phyloP scores from a whole-genome alignment of 1,284 basidiomycete species.

The Retiboletus fuscus region DNA sequence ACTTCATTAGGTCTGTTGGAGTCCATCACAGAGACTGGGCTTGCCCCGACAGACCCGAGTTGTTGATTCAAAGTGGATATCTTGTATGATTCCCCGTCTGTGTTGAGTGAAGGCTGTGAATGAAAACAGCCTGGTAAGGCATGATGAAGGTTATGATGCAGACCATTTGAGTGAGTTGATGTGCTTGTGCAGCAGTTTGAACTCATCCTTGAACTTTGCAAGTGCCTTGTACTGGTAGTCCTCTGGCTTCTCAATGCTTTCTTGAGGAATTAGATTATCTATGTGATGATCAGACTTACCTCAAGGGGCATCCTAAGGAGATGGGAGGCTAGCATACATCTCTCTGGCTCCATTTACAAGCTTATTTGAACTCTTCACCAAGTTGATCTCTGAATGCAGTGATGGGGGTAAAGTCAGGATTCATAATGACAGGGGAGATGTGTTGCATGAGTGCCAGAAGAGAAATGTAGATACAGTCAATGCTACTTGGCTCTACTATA shows the following conservation, averaged over 20 bases:
- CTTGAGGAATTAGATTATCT: conserved; percentile 1
- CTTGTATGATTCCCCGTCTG: background rate
- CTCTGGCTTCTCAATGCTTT: background rate
- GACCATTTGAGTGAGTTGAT: background rate
- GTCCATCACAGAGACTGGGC: too few species aligned
- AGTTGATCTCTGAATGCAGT: background rate
- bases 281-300: background rate
- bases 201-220: background rate
- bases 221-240: conserved; percentile 6
- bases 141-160: background rate
- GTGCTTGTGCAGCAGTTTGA: background rate
- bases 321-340: background rate
- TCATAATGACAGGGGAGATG: background rate
- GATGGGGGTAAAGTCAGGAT: background rate
- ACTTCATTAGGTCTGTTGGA: background rate
- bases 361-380: background rate
- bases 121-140: too few species aligned
- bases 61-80: background rate
- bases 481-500: too few species aligned
- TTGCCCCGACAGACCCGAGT: too few species aligned
- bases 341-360: background rate
- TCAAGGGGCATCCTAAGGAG: background rate
- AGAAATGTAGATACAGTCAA: background rate
- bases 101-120: background rate
- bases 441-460: background rate